A percentile compares a stretch with the other conserved stretches of the same genome.
phyloP scores from a whole-genome alignment of 2,329 filamentous ascomycete species.

The Graphilbum fragrans region DNA sequence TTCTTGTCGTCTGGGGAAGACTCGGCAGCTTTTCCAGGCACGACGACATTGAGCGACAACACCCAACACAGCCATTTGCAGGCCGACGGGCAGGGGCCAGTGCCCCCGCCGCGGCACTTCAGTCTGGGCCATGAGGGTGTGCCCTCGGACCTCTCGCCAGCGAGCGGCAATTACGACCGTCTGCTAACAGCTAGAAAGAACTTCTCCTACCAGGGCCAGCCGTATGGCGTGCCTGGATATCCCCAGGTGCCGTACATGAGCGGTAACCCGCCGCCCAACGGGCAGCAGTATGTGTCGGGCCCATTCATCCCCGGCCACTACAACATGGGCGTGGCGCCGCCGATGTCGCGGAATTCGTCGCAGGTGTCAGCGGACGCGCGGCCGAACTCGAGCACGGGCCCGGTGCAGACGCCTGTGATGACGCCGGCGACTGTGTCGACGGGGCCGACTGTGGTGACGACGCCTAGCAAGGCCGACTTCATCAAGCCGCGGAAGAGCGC shows the following conservation, averaged over 20 bases:
- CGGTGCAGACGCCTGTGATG: constrained; percentile 26
- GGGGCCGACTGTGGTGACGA: not conserved
- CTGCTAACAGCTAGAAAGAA: constrained; percentile 61
- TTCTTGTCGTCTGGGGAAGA: no score
- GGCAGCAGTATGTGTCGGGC: constrained; percentile 26
- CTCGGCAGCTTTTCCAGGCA: no score
- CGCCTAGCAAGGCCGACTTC: constrained; percentile 20
- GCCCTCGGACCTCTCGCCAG: constrained; percentile 49
- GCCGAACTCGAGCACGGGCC: constrained; percentile 53
- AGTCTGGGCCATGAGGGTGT: not conserved
- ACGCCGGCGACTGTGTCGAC: constrained; percentile 26
- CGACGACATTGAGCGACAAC: no score
- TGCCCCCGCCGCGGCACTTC: constrained; percentile 8
- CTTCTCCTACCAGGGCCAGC: constrained; percentile 42
- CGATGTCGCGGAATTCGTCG: constrained; percentile 78
- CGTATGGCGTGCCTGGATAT: constrained; percentile 25
- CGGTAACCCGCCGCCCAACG: constrained; percentile 33
- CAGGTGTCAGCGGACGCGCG: constrained; percentile 63
- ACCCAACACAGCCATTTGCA: no score
- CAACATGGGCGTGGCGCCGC: constrained; percentile 32
- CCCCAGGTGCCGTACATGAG: constrained; percentile 23
- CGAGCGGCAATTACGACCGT: constrained; percentile 58
- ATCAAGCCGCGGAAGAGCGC: constrained; percentile 53
- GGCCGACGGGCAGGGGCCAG: constrained; percentile 10
- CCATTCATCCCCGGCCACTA: constrained; percentile 26